These are phyloP conservation scores for Colletotrichum melonis DNA, from an alignment of 2,329 filamentous ascomycete species.

Conservation along the genomic window DNA sequence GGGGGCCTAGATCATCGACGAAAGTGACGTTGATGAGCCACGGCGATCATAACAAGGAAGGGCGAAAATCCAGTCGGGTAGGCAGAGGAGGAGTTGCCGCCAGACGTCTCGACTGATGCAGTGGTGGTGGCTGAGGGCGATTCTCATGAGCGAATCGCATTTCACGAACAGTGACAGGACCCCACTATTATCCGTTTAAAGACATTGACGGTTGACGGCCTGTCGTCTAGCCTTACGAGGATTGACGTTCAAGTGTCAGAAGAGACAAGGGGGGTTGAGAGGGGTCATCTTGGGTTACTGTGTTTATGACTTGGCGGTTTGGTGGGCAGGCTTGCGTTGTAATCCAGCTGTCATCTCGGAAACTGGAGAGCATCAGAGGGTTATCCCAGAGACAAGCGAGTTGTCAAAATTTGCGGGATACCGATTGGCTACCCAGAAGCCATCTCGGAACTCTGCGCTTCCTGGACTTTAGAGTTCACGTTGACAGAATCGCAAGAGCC, in stretches of 20 bases:
- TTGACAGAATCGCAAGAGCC: background rate
- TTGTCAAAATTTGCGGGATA: conserved; percentile 5
- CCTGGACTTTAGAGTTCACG: background rate
- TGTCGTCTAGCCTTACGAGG: conserved; percentile 15
- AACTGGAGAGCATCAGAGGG: background rate
- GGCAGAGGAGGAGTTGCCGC: background rate
- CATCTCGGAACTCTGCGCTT: conserved; percentile 5
- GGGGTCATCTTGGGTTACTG: background rate
- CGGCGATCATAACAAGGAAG: conserved; percentile 9
- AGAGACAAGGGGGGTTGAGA: background rate
- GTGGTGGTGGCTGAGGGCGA: conserved; percentile 18
- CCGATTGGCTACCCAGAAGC: conserved; percentile 22
- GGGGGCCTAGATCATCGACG: conserved; percentile 1
- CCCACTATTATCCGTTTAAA: conserved; percentile 15
- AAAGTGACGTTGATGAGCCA: conserved; percentile 4
- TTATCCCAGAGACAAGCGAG: background rate
- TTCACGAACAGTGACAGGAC: background rate
- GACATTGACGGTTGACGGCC: conserved; percentile 5
- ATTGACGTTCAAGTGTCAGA: conserved; percentile 14
- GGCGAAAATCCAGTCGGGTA: background rate
- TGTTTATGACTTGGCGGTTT: conserved; percentile 1
- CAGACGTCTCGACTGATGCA: conserved; percentile 21
- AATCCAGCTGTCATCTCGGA: conserved; percentile 17
- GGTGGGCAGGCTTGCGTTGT: conserved; percentile 1
- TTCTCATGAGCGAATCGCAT: conserved; percentile 32